These are phyloP conservation scores for Sodiomyces alkalinus DNA, from an alignment of 2,329 filamentous ascomycete species.

Conservation along the genomic window DNA sequence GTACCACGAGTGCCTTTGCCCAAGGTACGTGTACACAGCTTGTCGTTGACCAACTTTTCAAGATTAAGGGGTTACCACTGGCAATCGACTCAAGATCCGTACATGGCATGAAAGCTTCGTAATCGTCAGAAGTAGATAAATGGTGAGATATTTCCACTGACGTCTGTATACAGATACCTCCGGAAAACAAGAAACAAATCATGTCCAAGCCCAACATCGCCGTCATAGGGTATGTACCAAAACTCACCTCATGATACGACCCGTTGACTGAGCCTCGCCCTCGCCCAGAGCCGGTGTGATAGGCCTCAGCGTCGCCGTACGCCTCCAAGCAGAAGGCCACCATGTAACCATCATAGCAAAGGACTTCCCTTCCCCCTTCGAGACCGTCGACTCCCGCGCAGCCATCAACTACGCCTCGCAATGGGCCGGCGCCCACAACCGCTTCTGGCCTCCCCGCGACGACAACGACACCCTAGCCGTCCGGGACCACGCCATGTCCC, in stretches of 20 bases:
- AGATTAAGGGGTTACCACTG: too few species aligned
- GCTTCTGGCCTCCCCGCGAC: conserved; percentile 27
- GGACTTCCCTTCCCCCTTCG: conserved; percentile 31
- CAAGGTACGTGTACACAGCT: too few species aligned
- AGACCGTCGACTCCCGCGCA: conserved; percentile 22
- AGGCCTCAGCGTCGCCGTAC: conserved; percentile 32
- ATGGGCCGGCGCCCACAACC: conserved; percentile 42
- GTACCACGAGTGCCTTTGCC: too few species aligned
- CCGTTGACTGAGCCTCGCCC: neutral
- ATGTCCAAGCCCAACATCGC: conserved; percentile 5
- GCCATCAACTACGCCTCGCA: conserved; percentile 39
- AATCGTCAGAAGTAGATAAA: too few species aligned
- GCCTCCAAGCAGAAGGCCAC: conserved; percentile 24
- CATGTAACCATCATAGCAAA: conserved; percentile 27
- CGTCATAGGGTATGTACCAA: conserved; percentile 5
- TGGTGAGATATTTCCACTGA: too few species aligned
- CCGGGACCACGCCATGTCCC: conserved; percentile 26
- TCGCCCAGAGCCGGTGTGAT: conserved; percentile 33
- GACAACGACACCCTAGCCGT: conserved; percentile 14
- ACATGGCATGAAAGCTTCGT: too few species aligned
- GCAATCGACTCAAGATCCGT: too few species aligned
- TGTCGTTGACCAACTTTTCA: too few species aligned
- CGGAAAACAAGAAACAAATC: too few species aligned
- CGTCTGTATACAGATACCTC: too few species aligned
- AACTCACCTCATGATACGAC: too few species aligned